Evolutionary conservation across 148 eudicot genomes (phyloP).

Genomic region (Spergularia bocconei): DNA sequence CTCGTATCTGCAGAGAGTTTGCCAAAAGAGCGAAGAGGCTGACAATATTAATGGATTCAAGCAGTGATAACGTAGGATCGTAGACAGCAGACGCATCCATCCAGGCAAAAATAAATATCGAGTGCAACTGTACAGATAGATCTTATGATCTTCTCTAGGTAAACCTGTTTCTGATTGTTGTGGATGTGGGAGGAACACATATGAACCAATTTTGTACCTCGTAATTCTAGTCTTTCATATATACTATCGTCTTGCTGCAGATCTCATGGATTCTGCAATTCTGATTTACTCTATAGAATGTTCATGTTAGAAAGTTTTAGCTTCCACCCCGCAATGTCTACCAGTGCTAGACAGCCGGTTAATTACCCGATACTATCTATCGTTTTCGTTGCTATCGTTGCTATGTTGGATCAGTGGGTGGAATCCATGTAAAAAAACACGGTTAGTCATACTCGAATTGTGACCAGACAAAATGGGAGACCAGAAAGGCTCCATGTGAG

Average conservation of each 20-base stretch:
- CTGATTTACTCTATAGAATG: background rate
- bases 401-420: too few species aligned
- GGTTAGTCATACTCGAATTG: too few species aligned
- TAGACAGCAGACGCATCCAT: slow-evolving; percentile 40
- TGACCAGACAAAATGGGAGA: slow-evolving; percentile 24
- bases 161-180: slow-evolving; percentile 27
- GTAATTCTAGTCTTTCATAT: slow-evolving; percentile 10
- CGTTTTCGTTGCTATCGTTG: too few species aligned
- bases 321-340: too few species aligned
- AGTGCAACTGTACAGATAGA: slow-evolving; percentile 47
- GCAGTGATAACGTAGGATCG: slow-evolving; percentile 54
- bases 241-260: background rate
- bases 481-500: slow-evolving; percentile 13
- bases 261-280: background rate
- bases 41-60: slow-evolving; percentile 60
- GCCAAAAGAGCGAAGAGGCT: slow-evolving; percentile 63
- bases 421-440: too few species aligned
- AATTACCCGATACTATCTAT: too few species aligned
- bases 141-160: slow-evolving; percentile 24
- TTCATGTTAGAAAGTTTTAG: too few species aligned
- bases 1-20: slow-evolving; percentile 55
- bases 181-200: slow-evolving; percentile 19
- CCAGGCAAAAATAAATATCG: slow-evolving; percentile 21
- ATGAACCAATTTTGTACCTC: slow-evolving; percentile 21
- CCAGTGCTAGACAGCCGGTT: too few species aligned